Evolutionary conservation across 768 basidiomycete genomes (phyloP).

Genomic region (Xerocomellus chrysenteron): DNA sequence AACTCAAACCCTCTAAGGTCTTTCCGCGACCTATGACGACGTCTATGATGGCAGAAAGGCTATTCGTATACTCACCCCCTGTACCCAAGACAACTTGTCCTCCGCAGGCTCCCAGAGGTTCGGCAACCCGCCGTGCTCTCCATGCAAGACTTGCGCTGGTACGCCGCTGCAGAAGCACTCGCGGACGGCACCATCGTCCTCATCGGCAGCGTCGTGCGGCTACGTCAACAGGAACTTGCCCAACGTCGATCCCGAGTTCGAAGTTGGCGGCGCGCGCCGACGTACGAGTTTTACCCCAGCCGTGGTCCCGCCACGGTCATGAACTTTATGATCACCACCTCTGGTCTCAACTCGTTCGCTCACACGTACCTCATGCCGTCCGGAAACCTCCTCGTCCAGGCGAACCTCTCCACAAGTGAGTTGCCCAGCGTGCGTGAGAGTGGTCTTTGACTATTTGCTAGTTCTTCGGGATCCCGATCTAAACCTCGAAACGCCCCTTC

Average conservation of each 20-base stretch:
- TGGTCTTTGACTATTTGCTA: slow-evolving; percentile 9
- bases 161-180: slow-evolving; percentile 66
- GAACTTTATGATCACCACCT: slow-evolving; percentile 68
- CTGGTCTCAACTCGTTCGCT: slow-evolving; percentile 76
- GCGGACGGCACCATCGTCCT: slow-evolving; percentile 75
- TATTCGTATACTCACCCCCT: slow-evolving; percentile 80
- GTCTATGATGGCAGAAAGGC: slow-evolving; percentile 63
- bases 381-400: slow-evolving; percentile 76
- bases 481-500: slow-evolving; percentile 62
- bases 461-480: slow-evolving; percentile 51
- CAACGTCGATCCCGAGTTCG: slow-evolving; percentile 56
- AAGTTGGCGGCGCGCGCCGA: slow-evolving; percentile 69
- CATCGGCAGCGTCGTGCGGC: slow-evolving; percentile 74
- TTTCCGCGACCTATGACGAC: slow-evolving; percentile 45
- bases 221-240: slow-evolving; percentile 75
- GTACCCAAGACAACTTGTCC: slow-evolving; percentile 45
- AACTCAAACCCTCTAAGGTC: slow-evolving; percentile 35
- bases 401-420: slow-evolving; percentile 71
- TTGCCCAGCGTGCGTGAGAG: slow-evolving; percentile 9
- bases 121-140: slow-evolving; percentile 59
- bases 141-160: slow-evolving; percentile 72
- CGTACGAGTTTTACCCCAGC: slow-evolving; percentile 78
- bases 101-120: slow-evolving; percentile 62
- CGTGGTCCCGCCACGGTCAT: slow-evolving; percentile 49
- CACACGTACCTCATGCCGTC: slow-evolving; percentile 72